Evolutionary conservation across 495 filamentous ascomycete genomes (phyloP), one percentile per base, ranked within the genome.

Genomic region (Talaromyces proteolyticus): DNA sequence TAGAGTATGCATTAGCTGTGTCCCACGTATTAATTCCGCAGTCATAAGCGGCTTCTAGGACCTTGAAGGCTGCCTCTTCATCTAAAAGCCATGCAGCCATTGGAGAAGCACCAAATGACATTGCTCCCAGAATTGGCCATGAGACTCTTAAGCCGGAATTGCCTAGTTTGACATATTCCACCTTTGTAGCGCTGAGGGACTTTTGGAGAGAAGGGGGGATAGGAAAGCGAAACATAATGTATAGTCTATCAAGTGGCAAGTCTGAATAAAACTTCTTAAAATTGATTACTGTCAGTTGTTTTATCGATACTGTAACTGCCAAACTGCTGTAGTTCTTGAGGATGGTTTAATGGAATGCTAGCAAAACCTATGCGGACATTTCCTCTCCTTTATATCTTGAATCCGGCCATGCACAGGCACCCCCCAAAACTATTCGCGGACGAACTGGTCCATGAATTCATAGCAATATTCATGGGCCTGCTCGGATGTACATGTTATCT

Each of bases 21-120:
- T 76, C 73, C 62, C 69, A 76, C 25, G 70, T 74, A 48, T 72
- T 87, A 47, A 88, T 73, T 6, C 85, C 85, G 21, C 65, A 53
- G 53, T 88, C 76, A 54, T 80, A 88, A 34, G 84, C 85, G 8
- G 78, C 70, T 61, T 87, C 82, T 49, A 89, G 71, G 11, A 88
- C 61, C 6, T 79, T 79, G 2, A 88, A 73, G 6, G 81, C 73
- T 29, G 81, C 67, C n/a, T 71, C 80, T 56, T 86, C 83, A 47
- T 73, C 67, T 11, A 85, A 53, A 5, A 81, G 76, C 85, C 84
- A 89, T 11, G 56, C 57, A 51, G 74, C 69, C 79, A 77, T 83
- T 16, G 69, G 37, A 0, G 67, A 53, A 40, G 70, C 72, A 10
- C 85, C 85, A 44, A 80, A 80, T 52, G 72, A 77, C 84, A 89